phyloP scores from a whole-genome alignment of 2,329 filamentous ascomycete genomes.

The Emmonsiellopsis sp. region DNA sequence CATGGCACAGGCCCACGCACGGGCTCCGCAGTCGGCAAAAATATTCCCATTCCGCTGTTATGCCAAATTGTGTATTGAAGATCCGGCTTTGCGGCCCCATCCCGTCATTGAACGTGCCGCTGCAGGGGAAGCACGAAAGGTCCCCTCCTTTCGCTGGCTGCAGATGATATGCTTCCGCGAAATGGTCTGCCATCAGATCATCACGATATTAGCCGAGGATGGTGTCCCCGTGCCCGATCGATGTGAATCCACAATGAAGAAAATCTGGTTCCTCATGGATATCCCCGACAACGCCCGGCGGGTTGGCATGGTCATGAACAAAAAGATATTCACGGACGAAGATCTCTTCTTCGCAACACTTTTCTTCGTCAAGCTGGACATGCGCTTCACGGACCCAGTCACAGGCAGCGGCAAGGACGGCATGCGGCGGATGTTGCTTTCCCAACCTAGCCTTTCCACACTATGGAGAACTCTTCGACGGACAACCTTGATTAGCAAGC shows the following conservation, averaged over 20 bases:
- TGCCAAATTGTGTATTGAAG: constrained; percentile 45
- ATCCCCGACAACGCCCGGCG: constrained; percentile 49
- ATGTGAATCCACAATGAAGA: constrained; percentile 44
- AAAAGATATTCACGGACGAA: constrained; percentile 44
- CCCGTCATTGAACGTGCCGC: constrained; percentile 29
- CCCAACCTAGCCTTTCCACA: constrained; percentile 46
- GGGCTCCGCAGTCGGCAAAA: constrained; percentile 45
- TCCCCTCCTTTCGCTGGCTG: constrained; percentile 59
- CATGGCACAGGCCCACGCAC: constrained; percentile 42
- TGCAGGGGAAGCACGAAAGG: constrained; percentile 33
- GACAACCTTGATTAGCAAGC: constrained; percentile 38
- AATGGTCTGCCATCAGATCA: constrained; percentile 49
- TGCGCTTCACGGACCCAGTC: constrained; percentile 58
- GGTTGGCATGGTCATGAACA: constrained; percentile 44
- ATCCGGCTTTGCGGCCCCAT: constrained; percentile 41
- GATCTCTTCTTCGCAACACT: constrained; percentile 55
- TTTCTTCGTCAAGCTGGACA: constrained; percentile 63
- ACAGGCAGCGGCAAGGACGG: constrained; percentile 42
- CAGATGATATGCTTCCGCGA: constrained; percentile 55
- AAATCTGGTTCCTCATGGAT: constrained; percentile 67
- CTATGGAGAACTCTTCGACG: constrained; percentile 53
- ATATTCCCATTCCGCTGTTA: constrained; percentile 57
- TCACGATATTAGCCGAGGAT: constrained; percentile 49
- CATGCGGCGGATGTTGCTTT: constrained; percentile 50
- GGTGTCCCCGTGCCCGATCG: constrained; percentile 48